These are phyloP conservation scores for Microbotryomycetes sp. DNA, from an alignment of 1,284 basidiomycete species.

Conservation along the genomic window DNA sequence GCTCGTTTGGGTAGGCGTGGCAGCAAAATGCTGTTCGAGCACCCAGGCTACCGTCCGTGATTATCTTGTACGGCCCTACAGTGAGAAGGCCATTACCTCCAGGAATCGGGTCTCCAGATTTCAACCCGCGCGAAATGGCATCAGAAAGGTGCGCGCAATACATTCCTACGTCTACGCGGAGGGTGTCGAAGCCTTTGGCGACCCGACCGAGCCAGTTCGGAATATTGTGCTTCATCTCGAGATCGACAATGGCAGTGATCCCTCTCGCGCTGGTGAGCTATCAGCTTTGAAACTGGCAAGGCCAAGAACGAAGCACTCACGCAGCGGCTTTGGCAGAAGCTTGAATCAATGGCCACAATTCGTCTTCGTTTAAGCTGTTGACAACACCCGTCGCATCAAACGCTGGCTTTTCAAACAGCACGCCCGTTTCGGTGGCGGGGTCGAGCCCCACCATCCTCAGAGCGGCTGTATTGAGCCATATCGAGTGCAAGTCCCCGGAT, in stretches of 20 bases:
- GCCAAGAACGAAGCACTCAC: conserved; percentile 18
- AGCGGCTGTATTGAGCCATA: conserved; percentile 34
- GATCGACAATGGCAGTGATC: conserved; percentile 39
- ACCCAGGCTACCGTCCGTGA: conserved; percentile 33
- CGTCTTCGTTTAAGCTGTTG: conserved; percentile 28
- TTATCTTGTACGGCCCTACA: conserved; percentile 39
- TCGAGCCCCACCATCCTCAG: conserved; percentile 26
- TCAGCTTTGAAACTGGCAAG: background rate
- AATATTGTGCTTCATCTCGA: conserved; percentile 40
- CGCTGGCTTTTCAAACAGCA: conserved; percentile 35
- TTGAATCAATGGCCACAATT: conserved; percentile 32
- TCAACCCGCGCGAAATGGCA: conserved; percentile 31
- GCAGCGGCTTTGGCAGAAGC: conserved; percentile 35
- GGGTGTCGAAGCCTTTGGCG: conserved; percentile 29
- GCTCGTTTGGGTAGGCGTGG: conserved; percentile 34
- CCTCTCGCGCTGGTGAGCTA: conserved; percentile 29
- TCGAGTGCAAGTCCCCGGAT: conserved; percentile 38
- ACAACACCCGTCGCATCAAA: conserved; percentile 33
- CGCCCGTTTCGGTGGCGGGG: conserved; percentile 24
- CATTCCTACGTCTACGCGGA: conserved; percentile 38
- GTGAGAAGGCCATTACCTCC: conserved; percentile 33
- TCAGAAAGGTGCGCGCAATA: conserved; percentile 37
- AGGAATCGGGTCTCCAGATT: conserved; percentile 34
- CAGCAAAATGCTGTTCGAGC: conserved; percentile 38
- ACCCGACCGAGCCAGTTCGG: conserved; percentile 31